Percentiles rank a stretch among this genome's conserved stretches.
These are phyloP conservation scores for Gossypium thurberi DNA, from an alignment of 345 rosid genomes.

Conservation along the genomic window DNA sequence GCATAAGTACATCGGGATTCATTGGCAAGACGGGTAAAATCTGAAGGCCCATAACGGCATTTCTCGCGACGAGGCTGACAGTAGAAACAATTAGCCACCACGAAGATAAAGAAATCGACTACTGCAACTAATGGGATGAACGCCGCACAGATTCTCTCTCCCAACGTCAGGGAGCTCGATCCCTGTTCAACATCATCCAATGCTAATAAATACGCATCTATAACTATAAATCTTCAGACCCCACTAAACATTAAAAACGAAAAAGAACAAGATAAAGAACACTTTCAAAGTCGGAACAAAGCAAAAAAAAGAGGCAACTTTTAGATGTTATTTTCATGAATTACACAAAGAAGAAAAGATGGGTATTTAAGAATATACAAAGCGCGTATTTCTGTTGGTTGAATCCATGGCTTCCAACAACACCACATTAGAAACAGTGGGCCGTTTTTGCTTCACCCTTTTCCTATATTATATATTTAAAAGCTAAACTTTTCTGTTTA, in stretches of 20 bases:
- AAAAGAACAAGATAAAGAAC: no score
- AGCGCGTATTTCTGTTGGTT: not conserved
- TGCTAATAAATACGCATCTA: not conserved
- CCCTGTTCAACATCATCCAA: not conserved
- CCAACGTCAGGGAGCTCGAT: slow-evolving; percentile 27
- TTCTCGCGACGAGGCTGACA: slow-evolving; percentile 16
- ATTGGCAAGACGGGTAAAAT: slow-evolving; percentile 51
- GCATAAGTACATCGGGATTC: slow-evolving; percentile 49
- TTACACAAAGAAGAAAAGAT: not conserved
- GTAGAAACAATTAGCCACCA: slow-evolving; percentile 36
- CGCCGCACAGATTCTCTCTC: slow-evolving; percentile 61
- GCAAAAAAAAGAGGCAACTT: not conserved
- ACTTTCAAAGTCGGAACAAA: not conserved
- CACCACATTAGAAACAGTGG: not conserved
- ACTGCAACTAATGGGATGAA: slow-evolving; percentile 51
- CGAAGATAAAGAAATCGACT: slow-evolving; percentile 35
- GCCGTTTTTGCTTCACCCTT: not conserved
- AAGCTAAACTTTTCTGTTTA: not conserved
- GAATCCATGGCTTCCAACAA: slow-evolving; percentile 5
- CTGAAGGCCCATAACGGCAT: slow-evolving; percentile 6
- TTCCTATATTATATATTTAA: not conserved
- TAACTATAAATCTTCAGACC: not conserved
- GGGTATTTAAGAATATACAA: not conserved
- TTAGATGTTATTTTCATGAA: not conserved
- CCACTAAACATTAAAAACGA: no score